Evolutionary conservation across 2,329 filamentous ascomycete species (phyloP).

Genomic region (Arthroderma sp.): DNA sequence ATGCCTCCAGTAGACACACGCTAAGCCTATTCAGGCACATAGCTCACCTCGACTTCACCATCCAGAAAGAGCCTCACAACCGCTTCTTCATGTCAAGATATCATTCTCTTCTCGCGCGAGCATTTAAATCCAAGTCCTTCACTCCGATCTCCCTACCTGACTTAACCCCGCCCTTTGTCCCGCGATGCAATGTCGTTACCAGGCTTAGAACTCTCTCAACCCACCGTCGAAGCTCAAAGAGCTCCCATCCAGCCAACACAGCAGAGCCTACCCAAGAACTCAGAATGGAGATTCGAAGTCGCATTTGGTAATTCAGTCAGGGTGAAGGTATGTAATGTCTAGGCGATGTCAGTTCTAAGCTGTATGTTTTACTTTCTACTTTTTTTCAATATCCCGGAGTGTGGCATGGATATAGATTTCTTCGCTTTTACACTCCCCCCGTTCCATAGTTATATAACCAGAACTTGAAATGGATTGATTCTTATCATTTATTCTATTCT

Average conservation of each 20-base stretch:
- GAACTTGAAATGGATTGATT: not conserved
- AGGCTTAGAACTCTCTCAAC: constrained; percentile 55
- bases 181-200: constrained; percentile 53
- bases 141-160: too few species aligned
- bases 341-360: too few species aligned
- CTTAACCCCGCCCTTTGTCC: not conserved
- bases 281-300: constrained; percentile 70
- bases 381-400: not conserved
- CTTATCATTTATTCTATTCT: constrained; percentile 14
- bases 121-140: too few species aligned
- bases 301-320: constrained; percentile 40
- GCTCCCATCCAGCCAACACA: constrained; percentile 29
- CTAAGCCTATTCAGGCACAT: too few species aligned
- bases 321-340: constrained; percentile 34
- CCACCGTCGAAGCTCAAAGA: constrained; percentile 37
- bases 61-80: too few species aligned
- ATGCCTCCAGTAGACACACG: too few species aligned
- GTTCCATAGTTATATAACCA: constrained; percentile 13
- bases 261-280: constrained; percentile 47
- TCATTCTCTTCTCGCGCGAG: too few species aligned
- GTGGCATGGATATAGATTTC: not conserved
- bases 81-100: too few species aligned
- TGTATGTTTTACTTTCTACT: not conserved
- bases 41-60: too few species aligned
- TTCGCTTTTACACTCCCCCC: not conserved